Conservation (phyloP, 441 rosid genomes). For the Gossypium schwendimanii region DNA sequence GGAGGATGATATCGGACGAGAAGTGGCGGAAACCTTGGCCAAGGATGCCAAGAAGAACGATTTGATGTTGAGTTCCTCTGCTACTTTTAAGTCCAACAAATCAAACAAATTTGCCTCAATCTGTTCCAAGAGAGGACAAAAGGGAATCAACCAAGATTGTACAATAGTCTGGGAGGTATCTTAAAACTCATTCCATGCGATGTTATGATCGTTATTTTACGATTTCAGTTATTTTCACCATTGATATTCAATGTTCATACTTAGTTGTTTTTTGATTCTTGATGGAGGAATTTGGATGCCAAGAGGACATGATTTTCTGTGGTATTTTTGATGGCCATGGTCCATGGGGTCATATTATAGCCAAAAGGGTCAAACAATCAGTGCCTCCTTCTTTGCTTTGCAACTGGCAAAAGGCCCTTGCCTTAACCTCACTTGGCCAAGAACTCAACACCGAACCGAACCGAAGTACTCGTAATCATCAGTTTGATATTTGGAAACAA, state of each 20-base stretch:
- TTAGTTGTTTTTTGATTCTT: background rate
- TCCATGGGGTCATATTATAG: conserved; percentile 77
- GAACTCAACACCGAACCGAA: conserved; percentile 24
- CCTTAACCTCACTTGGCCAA: conserved; percentile 31
- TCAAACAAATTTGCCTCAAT: conserved; percentile 50
- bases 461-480: conserved; percentile 17
- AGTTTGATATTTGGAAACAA: conserved; percentile 66
- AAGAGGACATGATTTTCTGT: conserved; percentile 73
- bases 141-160: conserved; percentile 77
- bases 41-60: conserved; percentile 65
- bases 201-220: no score
- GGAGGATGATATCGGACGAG: conserved; percentile 39
- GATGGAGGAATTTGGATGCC: conserved; percentile 77
- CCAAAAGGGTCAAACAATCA: conserved; percentile 51
- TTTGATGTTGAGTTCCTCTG: conserved; percentile 49
- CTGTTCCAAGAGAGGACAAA: conserved; percentile 69
- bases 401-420: conserved; percentile 67
- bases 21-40: conserved; percentile 56
- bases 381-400: conserved; percentile 62
- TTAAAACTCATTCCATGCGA: no score
- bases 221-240: no score
- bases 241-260: no score
- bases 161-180: conserved; percentile 81
- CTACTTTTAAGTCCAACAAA: conserved; percentile 44
- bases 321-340: conserved; percentile 95